Conservation (phyloP, 2,329 filamentous ascomycete species). For the Diatrype stigma region DNA sequence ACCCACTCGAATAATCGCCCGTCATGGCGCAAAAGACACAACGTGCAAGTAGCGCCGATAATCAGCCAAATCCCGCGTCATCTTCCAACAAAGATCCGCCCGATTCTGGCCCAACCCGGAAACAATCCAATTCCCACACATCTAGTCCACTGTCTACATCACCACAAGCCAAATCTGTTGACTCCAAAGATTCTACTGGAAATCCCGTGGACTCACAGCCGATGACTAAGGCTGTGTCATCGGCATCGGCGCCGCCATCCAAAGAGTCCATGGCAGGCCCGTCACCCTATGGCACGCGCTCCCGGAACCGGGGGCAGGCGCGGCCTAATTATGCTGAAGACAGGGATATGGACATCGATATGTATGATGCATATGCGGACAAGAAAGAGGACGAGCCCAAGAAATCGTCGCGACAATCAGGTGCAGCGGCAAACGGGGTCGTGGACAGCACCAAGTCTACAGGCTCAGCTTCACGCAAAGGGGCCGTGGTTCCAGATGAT, state of each 20-base stretch:
- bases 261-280: conserved; percentile 52
- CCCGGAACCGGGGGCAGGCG: conserved; percentile 77
- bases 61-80: conserved; percentile 32
- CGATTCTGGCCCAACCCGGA: conserved; percentile 24
- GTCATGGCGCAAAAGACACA: conserved; percentile 31
- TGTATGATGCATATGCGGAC: conserved; percentile 64
- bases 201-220: conserved; percentile 36
- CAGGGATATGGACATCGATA: conserved; percentile 81
- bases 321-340: conserved; percentile 95
- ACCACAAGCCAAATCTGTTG: conserved; percentile 15
- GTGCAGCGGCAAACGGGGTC: conserved; percentile 29
- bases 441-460: conserved; percentile 26
- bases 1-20: conserved; percentile 28
- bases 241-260: conserved; percentile 40
- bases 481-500: conserved; percentile 27
- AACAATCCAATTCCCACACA: conserved; percentile 25
- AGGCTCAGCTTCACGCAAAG: conserved; percentile 36
- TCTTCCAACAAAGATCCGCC: conserved; percentile 26
- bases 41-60: conserved; percentile 25
- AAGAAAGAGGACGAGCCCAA: conserved; percentile 54
- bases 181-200: conserved; percentile 23
- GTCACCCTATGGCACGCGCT: conserved; percentile 85
- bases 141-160: conserved; percentile 23
- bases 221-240: conserved; percentile 44
- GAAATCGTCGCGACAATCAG: conserved; percentile 49